Evolutionary conservation across 495 filamentous ascomycete species (phyloP).

Genomic region (Penicillium taxi): DNA sequence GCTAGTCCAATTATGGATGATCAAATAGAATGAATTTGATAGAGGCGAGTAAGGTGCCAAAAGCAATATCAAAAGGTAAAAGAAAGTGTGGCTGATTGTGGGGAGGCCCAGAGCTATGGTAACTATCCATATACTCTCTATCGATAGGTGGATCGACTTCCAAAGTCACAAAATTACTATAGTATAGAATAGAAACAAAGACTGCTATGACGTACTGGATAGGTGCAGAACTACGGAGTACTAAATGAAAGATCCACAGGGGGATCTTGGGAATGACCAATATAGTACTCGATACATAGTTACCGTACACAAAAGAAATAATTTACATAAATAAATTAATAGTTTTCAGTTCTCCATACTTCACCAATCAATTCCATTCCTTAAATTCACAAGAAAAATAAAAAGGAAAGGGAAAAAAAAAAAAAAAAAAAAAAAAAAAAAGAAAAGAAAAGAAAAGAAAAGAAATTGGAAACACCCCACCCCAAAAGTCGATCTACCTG

Average conservation of each 20-base stretch:
- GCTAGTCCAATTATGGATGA: too few species aligned
- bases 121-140: slow-evolving; percentile 6
- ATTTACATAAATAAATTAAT: too few species aligned
- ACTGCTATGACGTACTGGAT: too few species aligned
- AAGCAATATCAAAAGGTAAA: too few species aligned
- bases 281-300: too few species aligned
- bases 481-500: slow-evolving; percentile 6
- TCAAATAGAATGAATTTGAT: too few species aligned
- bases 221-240: too few species aligned
- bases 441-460: slow-evolving; percentile 7
- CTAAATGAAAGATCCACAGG: neutral
- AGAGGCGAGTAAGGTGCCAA: too few species aligned
- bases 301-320: too few species aligned
- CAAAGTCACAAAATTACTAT: too few species aligned
- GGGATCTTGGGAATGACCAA: too few species aligned
- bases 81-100: slow-evolving; percentile 8
- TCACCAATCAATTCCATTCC: slow-evolving; percentile 17
- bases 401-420: slow-evolving; percentile 1
- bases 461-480: slow-evolving; percentile 2
- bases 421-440: slow-evolving; percentile 7
- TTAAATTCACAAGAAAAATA: slow-evolving; percentile 8
- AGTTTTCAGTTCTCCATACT: neutral
- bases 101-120: slow-evolving; percentile 8
- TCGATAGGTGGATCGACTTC: slow-evolving; percentile 15
- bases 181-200: too few species aligned